These are phyloP conservation scores for Nissolia schottii DNA, from an alignment of 306 rosid species.

Conservation along the genomic window DNA sequence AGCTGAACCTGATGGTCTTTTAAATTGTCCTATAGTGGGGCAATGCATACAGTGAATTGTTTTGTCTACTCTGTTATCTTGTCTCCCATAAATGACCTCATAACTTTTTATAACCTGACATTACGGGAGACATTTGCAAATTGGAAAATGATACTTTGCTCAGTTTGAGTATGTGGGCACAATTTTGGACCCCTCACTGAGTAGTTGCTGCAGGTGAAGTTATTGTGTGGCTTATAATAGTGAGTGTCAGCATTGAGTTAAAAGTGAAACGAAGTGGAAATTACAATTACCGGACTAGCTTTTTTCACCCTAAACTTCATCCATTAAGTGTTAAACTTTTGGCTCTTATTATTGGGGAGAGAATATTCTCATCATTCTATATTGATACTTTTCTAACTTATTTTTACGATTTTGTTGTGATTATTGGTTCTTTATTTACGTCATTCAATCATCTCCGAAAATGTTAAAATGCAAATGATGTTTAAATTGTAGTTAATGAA, in stretches of 20 bases:
- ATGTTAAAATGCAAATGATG: too few species aligned
- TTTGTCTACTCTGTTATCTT: conserved; percentile 34
- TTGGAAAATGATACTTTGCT: conserved; percentile 6
- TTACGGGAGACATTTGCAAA: neutral
- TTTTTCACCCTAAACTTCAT: too few species aligned
- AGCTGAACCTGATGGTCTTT: conserved; percentile 23
- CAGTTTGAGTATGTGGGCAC: neutral
- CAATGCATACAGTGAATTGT: conserved; percentile 21
- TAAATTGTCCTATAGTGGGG: conserved; percentile 39
- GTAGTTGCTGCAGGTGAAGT: neutral
- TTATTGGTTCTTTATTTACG: too few species aligned
- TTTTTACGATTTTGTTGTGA: too few species aligned
- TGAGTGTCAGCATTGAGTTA: neutral
- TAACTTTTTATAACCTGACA: conserved; percentile 3
- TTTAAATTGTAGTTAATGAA: too few species aligned
- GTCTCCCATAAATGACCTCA: neutral
- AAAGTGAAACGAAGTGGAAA: too few species aligned
- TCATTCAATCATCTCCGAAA: too few species aligned
- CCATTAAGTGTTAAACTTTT: too few species aligned
- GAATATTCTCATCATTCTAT: too few species aligned
- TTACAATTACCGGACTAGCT: too few species aligned
- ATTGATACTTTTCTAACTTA: too few species aligned
- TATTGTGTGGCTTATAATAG: neutral
- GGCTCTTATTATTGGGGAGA: too few species aligned
- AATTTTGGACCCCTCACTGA: neutral